Conservation (phyloP, 2,329 filamentous ascomycete genomes). For the Orbilia brochopaga region DNA sequence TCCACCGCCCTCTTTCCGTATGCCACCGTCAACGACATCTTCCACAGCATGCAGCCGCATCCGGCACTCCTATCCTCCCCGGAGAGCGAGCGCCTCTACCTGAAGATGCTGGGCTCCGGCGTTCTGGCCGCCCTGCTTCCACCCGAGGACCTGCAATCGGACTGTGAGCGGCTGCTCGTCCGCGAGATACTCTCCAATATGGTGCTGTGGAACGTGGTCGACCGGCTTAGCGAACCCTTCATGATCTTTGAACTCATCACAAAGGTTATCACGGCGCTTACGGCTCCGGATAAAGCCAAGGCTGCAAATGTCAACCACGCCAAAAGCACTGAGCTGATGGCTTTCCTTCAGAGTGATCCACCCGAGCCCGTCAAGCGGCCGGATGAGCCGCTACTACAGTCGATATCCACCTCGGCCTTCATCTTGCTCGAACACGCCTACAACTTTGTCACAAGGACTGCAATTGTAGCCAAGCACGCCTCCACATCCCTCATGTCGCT, state of each 20-base stretch:
- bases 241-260: conserved; percentile 83
- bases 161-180: conserved; percentile 80
- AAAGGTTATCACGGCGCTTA: conserved; percentile 61
- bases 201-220: conserved; percentile 82
- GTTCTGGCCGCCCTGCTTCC: conserved; percentile 83
- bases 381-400: conserved; percentile 22
- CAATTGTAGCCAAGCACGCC: conserved; percentile 42
- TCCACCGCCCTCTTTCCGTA: conserved; percentile 51
- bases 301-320: conserved; percentile 35
- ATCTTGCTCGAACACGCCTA: conserved; percentile 42
- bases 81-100: conserved; percentile 80
- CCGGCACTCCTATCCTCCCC: conserved; percentile 66
- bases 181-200: conserved; percentile 88
- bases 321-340: conserved; percentile 49
- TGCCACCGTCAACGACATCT: conserved; percentile 52
- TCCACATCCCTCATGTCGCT: conserved; percentile 51
- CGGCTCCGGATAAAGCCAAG: conserved; percentile 42
- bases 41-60: conserved; percentile 55
- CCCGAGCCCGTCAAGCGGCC: conserved; percentile 38
- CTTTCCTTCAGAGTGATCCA: conserved; percentile 38
- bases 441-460: conserved; percentile 48
- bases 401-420: conserved; percentile 29
- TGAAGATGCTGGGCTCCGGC: conserved; percentile 83
- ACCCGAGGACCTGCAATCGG: conserved; percentile 89
- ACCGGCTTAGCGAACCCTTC: conserved; percentile 84